Evolutionary conservation across 2,329 filamentous ascomycete genomes (phyloP).

Genomic region (Trichophyton simii): DNA sequence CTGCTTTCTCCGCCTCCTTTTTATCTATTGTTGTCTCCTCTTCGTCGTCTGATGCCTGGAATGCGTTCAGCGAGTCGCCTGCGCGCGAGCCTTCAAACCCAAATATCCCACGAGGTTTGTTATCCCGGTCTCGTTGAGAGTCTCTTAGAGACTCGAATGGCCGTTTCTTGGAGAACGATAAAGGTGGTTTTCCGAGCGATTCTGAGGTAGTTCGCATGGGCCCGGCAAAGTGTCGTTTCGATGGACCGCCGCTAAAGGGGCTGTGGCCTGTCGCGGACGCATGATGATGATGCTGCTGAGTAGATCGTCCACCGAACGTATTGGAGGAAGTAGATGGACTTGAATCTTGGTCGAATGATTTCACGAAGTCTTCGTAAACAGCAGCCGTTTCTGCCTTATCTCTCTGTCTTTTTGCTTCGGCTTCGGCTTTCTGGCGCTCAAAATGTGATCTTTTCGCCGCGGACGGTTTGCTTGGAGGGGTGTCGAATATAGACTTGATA

Average conservation of each 20-base stretch:
- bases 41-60: constrained; percentile 32
- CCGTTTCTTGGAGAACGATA: constrained; percentile 32
- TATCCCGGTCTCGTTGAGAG: constrained; percentile 27
- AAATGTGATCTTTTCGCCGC: constrained; percentile 64
- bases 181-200: constrained; percentile 34
- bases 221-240: constrained; percentile 50
- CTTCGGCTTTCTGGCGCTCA: constrained; percentile 77
- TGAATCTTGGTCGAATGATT: constrained; percentile 46
- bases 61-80: constrained; percentile 27
- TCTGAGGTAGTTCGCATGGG: constrained; percentile 37
- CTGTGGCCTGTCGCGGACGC: constrained; percentile 20
- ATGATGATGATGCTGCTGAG: constrained; percentile 18
- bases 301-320: constrained; percentile 6
- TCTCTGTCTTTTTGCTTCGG: constrained; percentile 71
- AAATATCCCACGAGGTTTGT: constrained; percentile 25
- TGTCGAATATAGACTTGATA: constrained; percentile 1
- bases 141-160: constrained; percentile 31
- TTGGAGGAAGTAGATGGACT: constrained; percentile 13
- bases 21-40: constrained; percentile 30
- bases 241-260: constrained; percentile 20
- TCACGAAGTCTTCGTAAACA: constrained; percentile 76
- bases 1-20: constrained; percentile 35
- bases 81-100: constrained; percentile 28
- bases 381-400: constrained; percentile 81
- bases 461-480: neutral